Base-by-base conservation (phyloP, 768 basidiomycete genomes). In the Lepiota brunneoincarnata region DNA sequence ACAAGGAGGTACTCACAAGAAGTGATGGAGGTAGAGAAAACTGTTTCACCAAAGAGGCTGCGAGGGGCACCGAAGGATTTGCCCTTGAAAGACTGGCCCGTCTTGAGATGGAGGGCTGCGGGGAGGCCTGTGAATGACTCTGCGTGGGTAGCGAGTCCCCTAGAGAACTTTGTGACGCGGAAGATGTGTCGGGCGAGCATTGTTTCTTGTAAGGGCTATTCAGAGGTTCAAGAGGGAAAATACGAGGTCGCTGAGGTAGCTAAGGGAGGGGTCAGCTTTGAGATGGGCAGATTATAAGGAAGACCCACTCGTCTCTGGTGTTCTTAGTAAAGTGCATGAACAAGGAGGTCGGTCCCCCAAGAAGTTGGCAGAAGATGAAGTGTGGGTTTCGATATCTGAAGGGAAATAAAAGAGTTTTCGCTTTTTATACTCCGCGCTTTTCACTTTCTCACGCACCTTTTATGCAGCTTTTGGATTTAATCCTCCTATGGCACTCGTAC, bases 21-120 rank as follows among this genome's bases (percentile, higher is more conserved):
- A 1, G 97, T 99, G 69, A 99, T 99, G 39, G 93, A 95, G 28
- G 97, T 99, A 12, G 93, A 96, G 72, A 99, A 99, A 24, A 99
- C 97, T 1, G 96, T 97, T 77, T 99, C 97, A 49, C 97, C 97
- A 72, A 82, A 98, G 50, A 86, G 83, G 65, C 91, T 93, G 63
- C 78, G 85, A 40, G 86, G 84, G 21, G 90, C 86, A 59, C 97
- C 97, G 68, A 99, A 99, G 4, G 89, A 88, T 38, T 83, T 82
- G 18, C 97, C 97, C 47, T 75, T 66, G 80, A 97, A 99, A 6
- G 90, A 89, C 71, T 99, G 88, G 45, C 97, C 97, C 14, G 91
- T 86, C 72, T 95, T 94, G 46, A 99, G 80, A 72, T 98, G 95
- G 23, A 99, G 78, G 1, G 84, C 78, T 5, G 95, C 97, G 11